phyloP scores from a whole-genome alignment of 176 grass and related monocot genomes.

The Lolium rigidum region DNA sequence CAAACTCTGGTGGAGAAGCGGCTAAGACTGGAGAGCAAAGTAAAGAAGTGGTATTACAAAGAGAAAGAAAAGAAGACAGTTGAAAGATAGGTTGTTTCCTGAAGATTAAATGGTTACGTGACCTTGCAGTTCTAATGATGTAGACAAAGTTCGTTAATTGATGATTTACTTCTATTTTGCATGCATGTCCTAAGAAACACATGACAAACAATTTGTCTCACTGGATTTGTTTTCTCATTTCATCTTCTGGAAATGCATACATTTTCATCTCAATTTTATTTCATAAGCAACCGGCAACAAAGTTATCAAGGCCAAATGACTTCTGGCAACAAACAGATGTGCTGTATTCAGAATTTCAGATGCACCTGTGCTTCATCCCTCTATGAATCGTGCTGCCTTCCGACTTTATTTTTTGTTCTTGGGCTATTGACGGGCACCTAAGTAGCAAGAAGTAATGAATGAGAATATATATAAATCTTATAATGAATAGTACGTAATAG shows the following conservation, averaged over 20 bases:
- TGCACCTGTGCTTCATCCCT: not conserved
- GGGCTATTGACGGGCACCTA: too few relatives aligned
- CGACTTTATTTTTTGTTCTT: too few relatives aligned
- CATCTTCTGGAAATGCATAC: not conserved
- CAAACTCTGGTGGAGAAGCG: too few relatives aligned
- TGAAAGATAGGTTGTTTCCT: too few relatives aligned
- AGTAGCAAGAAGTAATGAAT: conserved; percentile 5
- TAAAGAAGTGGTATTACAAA: too few relatives aligned
- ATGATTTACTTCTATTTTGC: conserved; percentile 3
- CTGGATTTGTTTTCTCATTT: not conserved
- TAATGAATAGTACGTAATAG: not conserved
- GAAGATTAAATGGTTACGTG: too few relatives aligned
- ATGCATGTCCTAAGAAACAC: not conserved
- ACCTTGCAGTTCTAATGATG: too few relatives aligned
- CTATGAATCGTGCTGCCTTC: not conserved
- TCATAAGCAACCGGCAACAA: conserved; percentile 1
- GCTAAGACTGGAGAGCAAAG: too few relatives aligned
- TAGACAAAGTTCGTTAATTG: not conserved
- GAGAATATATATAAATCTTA: not conserved
- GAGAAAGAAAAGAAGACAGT: too few relatives aligned
- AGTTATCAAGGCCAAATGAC: not conserved
- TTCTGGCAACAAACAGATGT: not conserved
- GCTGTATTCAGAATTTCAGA: conserved; percentile 10
- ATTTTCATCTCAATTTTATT: conserved; percentile 18
- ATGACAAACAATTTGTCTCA: not conserved